Evolutionary conservation across 768 basidiomycete species (phyloP).

Genomic region (Leccinum aurantiacum): DNA sequence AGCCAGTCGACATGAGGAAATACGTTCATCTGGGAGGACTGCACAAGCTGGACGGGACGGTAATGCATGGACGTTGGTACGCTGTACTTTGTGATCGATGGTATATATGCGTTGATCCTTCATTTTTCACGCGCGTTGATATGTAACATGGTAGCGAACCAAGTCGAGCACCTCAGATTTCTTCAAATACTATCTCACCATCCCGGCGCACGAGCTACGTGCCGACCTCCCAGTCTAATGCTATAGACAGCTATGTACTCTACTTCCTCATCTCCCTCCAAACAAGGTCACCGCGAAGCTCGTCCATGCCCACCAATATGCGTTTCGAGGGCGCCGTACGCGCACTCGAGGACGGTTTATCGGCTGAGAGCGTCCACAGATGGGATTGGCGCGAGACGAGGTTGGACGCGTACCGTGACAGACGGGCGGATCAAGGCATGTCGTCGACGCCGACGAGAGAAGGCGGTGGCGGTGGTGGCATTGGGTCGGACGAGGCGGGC

Average conservation of each 20-base stretch:
- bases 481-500: constrained; percentile 30
- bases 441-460: constrained; percentile 1
- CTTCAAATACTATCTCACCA: constrained; percentile 50
- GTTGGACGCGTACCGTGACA: constrained; percentile 28
- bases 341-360: constrained; percentile 65
- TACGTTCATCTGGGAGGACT: constrained; percentile 95
- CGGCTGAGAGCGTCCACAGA: constrained; percentile 61
- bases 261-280: constrained; percentile 56
- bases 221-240: constrained; percentile 55
- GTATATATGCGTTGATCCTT: too few species aligned
- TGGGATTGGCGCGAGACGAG: constrained; percentile 80
- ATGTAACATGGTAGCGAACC: too few species aligned
- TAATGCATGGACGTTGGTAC: constrained; percentile 88
- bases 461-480: constrained; percentile 12
- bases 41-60: constrained; percentile 89
- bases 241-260: constrained; percentile 51
- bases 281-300: constrained; percentile 56
- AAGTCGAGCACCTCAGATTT: too few species aligned
- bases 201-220: constrained; percentile 49
- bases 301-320: constrained; percentile 46
- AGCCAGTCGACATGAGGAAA: constrained; percentile 97
- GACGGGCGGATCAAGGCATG: constrained; percentile 11
- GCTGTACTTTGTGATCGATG: too few species aligned
- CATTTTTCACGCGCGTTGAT: too few species aligned
- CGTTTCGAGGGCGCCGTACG: constrained; percentile 46